Conservation (phyloP, 495 filamentous ascomycete species). For the Podospora bellae-mahoneyi region DNA sequence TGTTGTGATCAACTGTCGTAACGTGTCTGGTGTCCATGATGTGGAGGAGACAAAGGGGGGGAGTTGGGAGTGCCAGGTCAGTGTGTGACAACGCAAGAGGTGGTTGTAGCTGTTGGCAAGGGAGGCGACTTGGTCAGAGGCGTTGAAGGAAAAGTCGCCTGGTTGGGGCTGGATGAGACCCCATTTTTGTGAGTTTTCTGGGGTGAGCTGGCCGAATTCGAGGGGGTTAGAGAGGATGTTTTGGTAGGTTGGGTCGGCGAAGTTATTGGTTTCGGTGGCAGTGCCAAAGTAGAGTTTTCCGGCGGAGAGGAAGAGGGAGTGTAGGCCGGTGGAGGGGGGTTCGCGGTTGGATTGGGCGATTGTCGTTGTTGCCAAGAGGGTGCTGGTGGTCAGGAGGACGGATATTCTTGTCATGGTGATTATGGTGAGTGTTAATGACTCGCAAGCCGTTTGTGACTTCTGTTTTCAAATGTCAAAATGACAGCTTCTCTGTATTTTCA, state of each 20-base stretch:
- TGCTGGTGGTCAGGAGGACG: background rate
- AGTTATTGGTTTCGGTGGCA: slow-evolving; percentile 51
- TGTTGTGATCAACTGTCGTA: slow-evolving; percentile 41
- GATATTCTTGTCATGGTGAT: background rate
- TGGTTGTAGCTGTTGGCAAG: slow-evolving; percentile 52
- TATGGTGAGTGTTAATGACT: background rate
- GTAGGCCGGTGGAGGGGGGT: slow-evolving; percentile 36
- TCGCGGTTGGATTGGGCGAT: background rate
- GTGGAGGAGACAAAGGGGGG: slow-evolving; percentile 47
- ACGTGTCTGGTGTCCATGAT: slow-evolving; percentile 52
- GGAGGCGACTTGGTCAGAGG: slow-evolving; percentile 50
- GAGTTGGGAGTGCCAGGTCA: slow-evolving; percentile 62
- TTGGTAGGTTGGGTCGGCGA: slow-evolving; percentile 51
- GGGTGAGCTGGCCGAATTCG: slow-evolving; percentile 59
- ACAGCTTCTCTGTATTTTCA: no score
- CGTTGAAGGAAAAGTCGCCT: slow-evolving; percentile 48
- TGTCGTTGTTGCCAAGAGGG: background rate
- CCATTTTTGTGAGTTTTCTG: slow-evolving; percentile 59
- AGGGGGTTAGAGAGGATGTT: slow-evolving; percentile 44
- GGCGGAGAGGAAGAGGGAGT: slow-evolving; percentile 51
- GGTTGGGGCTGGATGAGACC: slow-evolving; percentile 40
- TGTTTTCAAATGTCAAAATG: no score
- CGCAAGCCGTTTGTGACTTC: background rate
- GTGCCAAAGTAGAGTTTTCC: slow-evolving; percentile 59
- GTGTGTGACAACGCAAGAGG: slow-evolving; percentile 55